Base-by-base conservation (phyloP, 2,329 filamentous ascomycete species). In the Dichotomopilus funicola region DNA sequence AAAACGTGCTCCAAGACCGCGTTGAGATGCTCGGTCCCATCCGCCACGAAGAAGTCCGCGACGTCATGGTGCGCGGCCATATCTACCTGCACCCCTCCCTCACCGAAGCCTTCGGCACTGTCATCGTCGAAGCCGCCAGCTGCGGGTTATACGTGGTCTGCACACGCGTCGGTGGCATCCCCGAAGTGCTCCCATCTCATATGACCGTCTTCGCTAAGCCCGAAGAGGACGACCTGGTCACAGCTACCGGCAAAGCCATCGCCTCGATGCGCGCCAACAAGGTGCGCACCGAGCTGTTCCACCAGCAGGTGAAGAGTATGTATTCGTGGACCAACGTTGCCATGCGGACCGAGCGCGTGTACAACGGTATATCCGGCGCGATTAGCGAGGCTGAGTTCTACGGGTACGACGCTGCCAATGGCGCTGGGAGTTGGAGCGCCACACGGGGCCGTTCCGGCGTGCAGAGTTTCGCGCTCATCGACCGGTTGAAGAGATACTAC, bases 251-350 rank as follows among this genome's bases (percentile, higher is more conserved):
- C 13, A 87, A 86, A 62, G 94, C 95, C 13, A 97, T 99, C 59
- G 87, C 85, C 0, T 87, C 89, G 35, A 78, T 99, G 54, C 85
- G 92, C 45, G 87, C 87, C 5, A 92, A 91, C 63, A 89, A 87
- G 64, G 87, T 99, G 34, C 85, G 90, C 60, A 95, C 94, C 0
- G 92, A 97, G 69, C 83, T 87, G 43, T 99, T 99, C 67, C 94
- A 99, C 69, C 92, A 96, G 62, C 89, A 97, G 71, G 94, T 99
- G 60, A 91, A 92, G 71, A 89, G 88, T 75, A 97, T 97, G 94
- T 99, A 99, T 73, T 95, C 90, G 1, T 99, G 94, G 94, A 89
- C 89, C 34, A 92, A 99, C 69, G 92, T 99, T 34, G 94, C 94
- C 11, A 82, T 88, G 64, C 87, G 94, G 54, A 97, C 94, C 0